phyloP scores from a whole-genome alignment of 2,329 filamentous ascomycete genomes.

The Exophiala bonariae region DNA sequence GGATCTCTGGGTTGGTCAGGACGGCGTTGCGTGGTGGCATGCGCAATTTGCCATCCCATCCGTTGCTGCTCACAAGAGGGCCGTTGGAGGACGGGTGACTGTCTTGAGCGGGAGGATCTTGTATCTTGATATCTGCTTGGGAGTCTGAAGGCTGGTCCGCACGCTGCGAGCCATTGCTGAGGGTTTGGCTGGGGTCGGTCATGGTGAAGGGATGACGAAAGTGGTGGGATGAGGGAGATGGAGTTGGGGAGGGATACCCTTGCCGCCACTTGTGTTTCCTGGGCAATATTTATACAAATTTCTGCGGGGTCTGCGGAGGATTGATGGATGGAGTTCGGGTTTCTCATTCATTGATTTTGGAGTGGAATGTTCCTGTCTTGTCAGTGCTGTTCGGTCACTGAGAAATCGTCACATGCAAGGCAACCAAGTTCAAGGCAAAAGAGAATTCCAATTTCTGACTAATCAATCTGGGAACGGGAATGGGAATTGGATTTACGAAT shows the following conservation, averaged over 20 bases:
- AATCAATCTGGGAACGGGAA: too few relatives aligned
- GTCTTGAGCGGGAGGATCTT: constrained; percentile 9
- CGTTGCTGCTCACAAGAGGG: constrained; percentile 37
- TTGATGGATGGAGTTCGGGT: too few relatives aligned
- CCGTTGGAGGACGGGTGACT: constrained; percentile 4
- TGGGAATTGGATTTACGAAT: too few relatives aligned
- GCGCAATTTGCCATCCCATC: constrained; percentile 49
- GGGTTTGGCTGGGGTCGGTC: constrained; percentile 9
- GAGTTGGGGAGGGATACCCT: too few relatives aligned
- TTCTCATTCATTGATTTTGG: too few relatives aligned
- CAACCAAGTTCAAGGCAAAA: neutral
- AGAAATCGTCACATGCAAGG: constrained; percentile 8
- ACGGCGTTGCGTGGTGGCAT: constrained; percentile 60
- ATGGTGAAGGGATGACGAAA: neutral
- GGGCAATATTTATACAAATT: too few relatives aligned
- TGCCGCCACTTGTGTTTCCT: too few relatives aligned
- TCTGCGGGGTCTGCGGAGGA: too few relatives aligned
- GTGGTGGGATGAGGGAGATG: neutral
- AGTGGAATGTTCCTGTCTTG: too few relatives aligned
- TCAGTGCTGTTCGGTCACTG: too few relatives aligned
- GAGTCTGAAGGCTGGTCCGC: constrained; percentile 3
- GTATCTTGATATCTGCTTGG: constrained; percentile 17
- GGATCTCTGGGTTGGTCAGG: constrained; percentile 75
- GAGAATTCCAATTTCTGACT: too few relatives aligned
- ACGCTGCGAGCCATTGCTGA: neutral